Evolutionary conservation across 345 rosid species (phyloP), one percentile per base, ranked within the genome.

Genomic region (Linum lewisii): DNA sequence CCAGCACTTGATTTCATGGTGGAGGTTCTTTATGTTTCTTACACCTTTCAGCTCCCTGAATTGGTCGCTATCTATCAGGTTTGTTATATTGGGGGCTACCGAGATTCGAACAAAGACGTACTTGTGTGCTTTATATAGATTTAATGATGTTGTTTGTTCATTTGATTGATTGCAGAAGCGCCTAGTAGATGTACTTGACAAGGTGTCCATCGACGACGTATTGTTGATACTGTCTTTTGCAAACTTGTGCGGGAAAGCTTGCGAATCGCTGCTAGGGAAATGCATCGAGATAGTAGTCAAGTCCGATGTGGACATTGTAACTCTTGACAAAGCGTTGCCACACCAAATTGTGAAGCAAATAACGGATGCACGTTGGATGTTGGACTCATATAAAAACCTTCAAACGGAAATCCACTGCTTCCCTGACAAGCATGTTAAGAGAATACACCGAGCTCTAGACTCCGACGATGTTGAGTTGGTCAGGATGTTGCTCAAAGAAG

Each of bases 401-500:
- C 14, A 67, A 59, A 50, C 72, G 14, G 78, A 78, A 50, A 56
- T 55, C 42, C 21, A 26, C 44, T 45, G 34, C 54, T 59, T 75
- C 38, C 82, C 82, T 0, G 78, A 82, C 15, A 87, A 82, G 66
- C 87, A 84, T 49, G 78, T 78, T 13, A 76, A 61, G 69, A 77
- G 94, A 68, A 81, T 87, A 54, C 78, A 78, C 64, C 73, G 89
- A 55, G 97, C 95, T 2, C 71, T 90, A 1, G 95, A 90, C 59
- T 90, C 95, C 0, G 95, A 90, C 42, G 97, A 90, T 53, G 87
- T 90, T 9, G 94, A 90, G 58, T 72, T 90, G 61, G 89, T 90
- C 56, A 73, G 89, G 60, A 78, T 84, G 95, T 82, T 90, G 24
- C 69, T 87, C 57, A 73, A 70, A 57, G 97, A 90, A 58, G 87